phyloP scores from a whole-genome alignment of 192 early-diverging fungal species.

The Backusella liffmaniae region DNA sequence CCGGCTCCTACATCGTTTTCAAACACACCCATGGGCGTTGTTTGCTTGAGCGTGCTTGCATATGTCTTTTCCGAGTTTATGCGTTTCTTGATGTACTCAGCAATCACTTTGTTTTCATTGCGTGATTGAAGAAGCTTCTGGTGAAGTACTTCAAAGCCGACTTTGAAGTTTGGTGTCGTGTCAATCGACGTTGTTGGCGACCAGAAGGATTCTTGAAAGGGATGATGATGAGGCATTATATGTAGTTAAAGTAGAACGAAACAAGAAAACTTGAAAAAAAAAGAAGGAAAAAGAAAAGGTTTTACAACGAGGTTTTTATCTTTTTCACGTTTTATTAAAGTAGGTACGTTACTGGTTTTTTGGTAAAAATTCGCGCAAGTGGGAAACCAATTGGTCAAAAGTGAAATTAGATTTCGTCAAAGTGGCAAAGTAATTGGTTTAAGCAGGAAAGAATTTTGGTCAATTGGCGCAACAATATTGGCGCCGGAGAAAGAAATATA shows the following conservation, averaged over 20 bases:
- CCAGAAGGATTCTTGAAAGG: constrained; percentile 30
- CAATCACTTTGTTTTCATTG: constrained; percentile 51
- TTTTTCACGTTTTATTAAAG: not conserved
- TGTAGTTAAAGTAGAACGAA: not conserved
- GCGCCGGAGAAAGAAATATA: too few species aligned
- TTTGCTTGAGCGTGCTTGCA: constrained; percentile 24
- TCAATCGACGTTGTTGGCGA: constrained; percentile 18
- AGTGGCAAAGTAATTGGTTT: too few species aligned
- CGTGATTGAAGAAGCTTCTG: constrained; percentile 46
- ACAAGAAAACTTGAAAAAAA: not conserved
- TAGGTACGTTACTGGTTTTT: not conserved
- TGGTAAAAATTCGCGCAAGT: too few species aligned
- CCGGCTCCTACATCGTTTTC: constrained; percentile 45
- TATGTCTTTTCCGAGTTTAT: constrained; percentile 42
- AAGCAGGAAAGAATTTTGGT: too few species aligned
- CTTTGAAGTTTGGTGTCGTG: constrained; percentile 37
- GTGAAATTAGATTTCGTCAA: too few species aligned
- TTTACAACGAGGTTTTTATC: not conserved
- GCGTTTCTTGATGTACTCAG: constrained; percentile 43
- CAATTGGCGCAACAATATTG: too few species aligned
- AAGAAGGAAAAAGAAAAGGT: not conserved
- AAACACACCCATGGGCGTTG: constrained; percentile 27
- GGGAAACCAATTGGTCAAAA: too few species aligned
- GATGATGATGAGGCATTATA: not conserved
- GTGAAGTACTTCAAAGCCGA: constrained; percentile 50